Percentiles rank a stretch among this genome's conserved stretches.
Conservation (phyloP, 768 basidiomycete genomes). For the Mycena rosella region DNA sequence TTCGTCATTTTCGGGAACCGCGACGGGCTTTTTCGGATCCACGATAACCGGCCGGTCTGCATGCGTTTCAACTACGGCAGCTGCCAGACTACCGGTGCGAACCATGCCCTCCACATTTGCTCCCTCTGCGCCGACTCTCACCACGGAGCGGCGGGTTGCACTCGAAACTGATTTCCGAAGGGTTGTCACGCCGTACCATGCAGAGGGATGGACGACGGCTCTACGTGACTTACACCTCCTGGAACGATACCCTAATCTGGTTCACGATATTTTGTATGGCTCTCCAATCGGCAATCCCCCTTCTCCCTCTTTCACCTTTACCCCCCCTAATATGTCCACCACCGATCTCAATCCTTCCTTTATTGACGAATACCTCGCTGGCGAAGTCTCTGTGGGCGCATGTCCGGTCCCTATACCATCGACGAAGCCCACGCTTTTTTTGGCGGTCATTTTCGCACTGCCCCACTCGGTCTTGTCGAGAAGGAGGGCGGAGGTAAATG, state of each 20-base stretch:
- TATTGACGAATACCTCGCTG: conserved; percentile 23
- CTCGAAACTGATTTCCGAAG: conserved; percentile 22
- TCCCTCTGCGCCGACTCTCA: conserved; percentile 19
- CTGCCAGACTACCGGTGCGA: neutral
- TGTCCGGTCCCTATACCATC: conserved; percentile 17
- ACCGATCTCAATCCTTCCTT: no score
- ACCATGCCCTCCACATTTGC: conserved; percentile 23
- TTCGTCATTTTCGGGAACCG: conserved; percentile 18
- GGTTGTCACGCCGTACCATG: conserved; percentile 25
- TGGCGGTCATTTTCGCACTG: conserved; percentile 24
- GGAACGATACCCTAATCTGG: conserved; percentile 26
- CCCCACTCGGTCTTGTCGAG: conserved; percentile 27
- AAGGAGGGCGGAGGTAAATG: conserved; percentile 25
- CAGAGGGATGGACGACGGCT: conserved; percentile 22
- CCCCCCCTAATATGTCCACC: conserved; percentile 23
- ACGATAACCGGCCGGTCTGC: conserved; percentile 11
- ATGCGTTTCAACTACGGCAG: conserved; percentile 1
- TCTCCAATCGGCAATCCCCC: conserved; percentile 33
- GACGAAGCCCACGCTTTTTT: conserved; percentile 18
- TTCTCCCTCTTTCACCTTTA: conserved; percentile 21
- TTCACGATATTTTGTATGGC: conserved; percentile 22
- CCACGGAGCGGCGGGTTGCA: conserved; percentile 23
- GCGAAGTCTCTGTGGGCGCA: conserved; percentile 23
- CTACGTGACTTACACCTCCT: conserved; percentile 26
- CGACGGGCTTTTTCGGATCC: conserved; percentile 18